Base-by-base conservation (phyloP, 768 basidiomycete species). In the Rhizopogon sp. region DNA sequence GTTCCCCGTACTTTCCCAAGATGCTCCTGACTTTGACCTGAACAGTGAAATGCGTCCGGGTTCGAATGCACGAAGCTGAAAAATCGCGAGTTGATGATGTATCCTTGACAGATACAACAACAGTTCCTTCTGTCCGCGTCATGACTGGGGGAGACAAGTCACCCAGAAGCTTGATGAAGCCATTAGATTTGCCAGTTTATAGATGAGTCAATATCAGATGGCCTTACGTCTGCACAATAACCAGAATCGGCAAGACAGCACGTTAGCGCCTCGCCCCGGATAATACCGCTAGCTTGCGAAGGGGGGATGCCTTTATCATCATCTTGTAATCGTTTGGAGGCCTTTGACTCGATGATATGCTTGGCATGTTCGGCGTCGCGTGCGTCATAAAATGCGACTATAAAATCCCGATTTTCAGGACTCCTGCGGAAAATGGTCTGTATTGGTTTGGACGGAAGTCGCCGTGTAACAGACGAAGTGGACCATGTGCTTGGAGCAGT, bases 361-460 rank as follows among this genome's bases (percentile, higher is more conserved):
- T 76, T 75, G 29, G 81, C 80, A 6, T 72, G 73, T 40, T 72
- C 72, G 2, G 84, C 79, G 47, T 83, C 71, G 50, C 84, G 77
- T 43, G 78, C 65, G 59, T 88, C 84, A 66, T 77, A 80, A 59
- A 87, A 87, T 6, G 83, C 79, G 56, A 86, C 73, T 43, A 87
- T 70, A 42, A 80, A 69, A 6, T 84, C 84, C 39, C 79, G 72
- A 9, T 74, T 72, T 47, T 73, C 71, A 50, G 79, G 79, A 57
- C 76, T 77, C 35, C 77, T 76, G 37, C 77, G 75, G 58, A 80
- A 80, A 49, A 87, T 76, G 8, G 82, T 82, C 63, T 84, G 82
- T 54, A 87, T 76, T 46, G 66, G 65, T 37, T 65, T 64, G 16
- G 58, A 53, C 6, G 61, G 13, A 55, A 46, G 42, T 16, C 50